Percentiles rank a stretch among this genome's conserved stretches.
phyloP scores from a whole-genome alignment of 2,329 filamentous ascomycete species.

The Diaporthe citrichinensis region DNA sequence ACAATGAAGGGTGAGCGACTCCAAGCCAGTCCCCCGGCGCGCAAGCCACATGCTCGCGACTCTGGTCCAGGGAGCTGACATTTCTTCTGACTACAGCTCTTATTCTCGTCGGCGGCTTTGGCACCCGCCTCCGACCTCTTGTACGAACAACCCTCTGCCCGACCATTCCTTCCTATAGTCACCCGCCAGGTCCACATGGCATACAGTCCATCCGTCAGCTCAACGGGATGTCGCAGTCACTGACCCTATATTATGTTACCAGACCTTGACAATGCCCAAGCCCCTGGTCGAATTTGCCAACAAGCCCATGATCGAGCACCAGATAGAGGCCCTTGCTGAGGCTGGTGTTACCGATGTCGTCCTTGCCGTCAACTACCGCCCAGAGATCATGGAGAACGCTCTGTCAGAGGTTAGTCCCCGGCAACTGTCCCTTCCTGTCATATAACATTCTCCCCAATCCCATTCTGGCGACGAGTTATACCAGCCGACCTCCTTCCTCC shows the following conservation, averaged over 20 bases:
- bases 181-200: background rate
- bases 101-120: slow-evolving; percentile 99
- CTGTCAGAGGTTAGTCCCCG: slow-evolving; percentile 77
- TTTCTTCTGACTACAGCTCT: slow-evolving; percentile 73
- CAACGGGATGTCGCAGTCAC: background rate
- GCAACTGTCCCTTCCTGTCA: background rate
- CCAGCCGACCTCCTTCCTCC: background rate
- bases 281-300: slow-evolving; percentile 98
- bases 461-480: background rate
- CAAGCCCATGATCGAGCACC: slow-evolving; percentile 99
- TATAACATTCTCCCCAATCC: background rate
- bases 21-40: background rate
- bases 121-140: slow-evolving; percentile 95
- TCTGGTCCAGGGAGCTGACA: slow-evolving; percentile 42
- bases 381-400: slow-evolving; percentile 96
- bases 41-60: background rate
- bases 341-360: slow-evolving; percentile 98
- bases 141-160: slow-evolving; percentile 68
- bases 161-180: background rate
- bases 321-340: slow-evolving; percentile 93
- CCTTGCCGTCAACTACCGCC: slow-evolving; percentile 97
- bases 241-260: slow-evolving; percentile 45
- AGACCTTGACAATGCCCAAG: slow-evolving; percentile 98
- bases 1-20: slow-evolving; percentile 42
- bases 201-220: background rate